Base-by-base conservation (phyloP, 2,329 filamentous ascomycete species). In the Hortaea werneckii region DNA sequence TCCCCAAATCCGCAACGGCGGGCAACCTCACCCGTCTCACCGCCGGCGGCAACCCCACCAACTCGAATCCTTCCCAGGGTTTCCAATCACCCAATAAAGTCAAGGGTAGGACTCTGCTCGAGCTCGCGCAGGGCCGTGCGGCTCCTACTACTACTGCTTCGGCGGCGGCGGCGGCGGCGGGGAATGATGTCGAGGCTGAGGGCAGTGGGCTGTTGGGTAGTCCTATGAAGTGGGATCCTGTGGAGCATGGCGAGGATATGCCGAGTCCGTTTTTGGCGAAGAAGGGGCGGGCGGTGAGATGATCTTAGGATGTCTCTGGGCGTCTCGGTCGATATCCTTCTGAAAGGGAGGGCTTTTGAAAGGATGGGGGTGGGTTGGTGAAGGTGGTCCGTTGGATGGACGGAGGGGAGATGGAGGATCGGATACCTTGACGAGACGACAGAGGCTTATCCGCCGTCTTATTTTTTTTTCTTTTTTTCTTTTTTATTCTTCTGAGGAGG, bases 101-200 rank as follows among this genome's bases (percentile, higher is more conserved):
- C 12, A 67, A 82, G 56, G 89, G 88, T 38, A 79, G 89, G 13
- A 95, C 88, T n/a, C 75, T 95, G 12, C 85, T 95, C 5, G 89
- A 96, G 67, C 77, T 96, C 11, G 83, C 86, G 56, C 88, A 95
- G 67, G 88, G 87, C 82, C 85, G 9, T 82, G 10, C 30, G 5
- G 38, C 35, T 12, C 20, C 28, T 8, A 20, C 20, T 20, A 8
- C 11, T 32, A 3, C n/a, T n/a, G n/a, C n/a, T n/a, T n/a, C n/a
- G n/a, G n/a, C n/a, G n/a, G n/a, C n/a, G n/a, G n/a, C n/a, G n/a
- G n/a, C 12, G 13, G 38, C 20, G 6, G 45, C 3, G 12, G 34
- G 28, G 1, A 12, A 27, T 13, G 41, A 37, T 26, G 40, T 38
- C 30, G 43, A 35, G 38, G 29, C 27, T 12, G 26, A 29, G 29